Evolutionary conservation across 306 rosid species (phyloP), one percentile per base, ranked within the genome.

Genomic region (Macrotyloma uniflorum): DNA sequence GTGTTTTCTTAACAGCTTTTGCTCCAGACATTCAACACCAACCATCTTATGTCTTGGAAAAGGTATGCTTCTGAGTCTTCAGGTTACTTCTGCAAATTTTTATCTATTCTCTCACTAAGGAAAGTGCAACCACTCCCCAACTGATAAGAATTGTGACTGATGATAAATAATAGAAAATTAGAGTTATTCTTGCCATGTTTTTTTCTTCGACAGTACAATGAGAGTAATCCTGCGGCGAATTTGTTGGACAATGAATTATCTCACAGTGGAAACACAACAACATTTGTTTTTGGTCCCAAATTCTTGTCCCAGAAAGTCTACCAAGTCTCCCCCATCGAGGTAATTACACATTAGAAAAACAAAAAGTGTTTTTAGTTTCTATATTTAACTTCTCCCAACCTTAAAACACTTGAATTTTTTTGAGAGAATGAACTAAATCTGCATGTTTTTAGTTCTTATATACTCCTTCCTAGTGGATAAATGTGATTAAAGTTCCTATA

Each of bases 1-100:
- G 86, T 53, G 92, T 91, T 38, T 93, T 93, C 86, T 12, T 88
- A 30, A 7, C 96, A 0, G 96, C 97, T 40, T 76, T 86, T 66
- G 5, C 81, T 78, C 98, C 97, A 0, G 93, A 93, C 10, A 80
- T 73, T n/a, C 5, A 30, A 1, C 85, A 91, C 61, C 22, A 22
- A 0, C 89, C 95, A 0, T 78, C 95, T 1, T 80, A 88, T 43
- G 88, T 83, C 18, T 0, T 87, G 4, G 87, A 87, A 53, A 78
- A 87, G 92, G 93, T 90, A 77, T 75, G 50, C 1, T 49, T 30
- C 50, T 28, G 2, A 53, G 4, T 9, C 33, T 2, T 32, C 4
- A 32, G 35, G 35, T 32, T 32, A 32, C 35, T n/a, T n/a, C n/a
- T n/a, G n/a, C n/a, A n/a, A n/a, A n/a, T n/a, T n/a, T n/a, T n/a